These are phyloP conservation scores for Colletotrichum godetiae DNA, from an alignment of 2,329 filamentous ascomycete species.

Conservation along the genomic window DNA sequence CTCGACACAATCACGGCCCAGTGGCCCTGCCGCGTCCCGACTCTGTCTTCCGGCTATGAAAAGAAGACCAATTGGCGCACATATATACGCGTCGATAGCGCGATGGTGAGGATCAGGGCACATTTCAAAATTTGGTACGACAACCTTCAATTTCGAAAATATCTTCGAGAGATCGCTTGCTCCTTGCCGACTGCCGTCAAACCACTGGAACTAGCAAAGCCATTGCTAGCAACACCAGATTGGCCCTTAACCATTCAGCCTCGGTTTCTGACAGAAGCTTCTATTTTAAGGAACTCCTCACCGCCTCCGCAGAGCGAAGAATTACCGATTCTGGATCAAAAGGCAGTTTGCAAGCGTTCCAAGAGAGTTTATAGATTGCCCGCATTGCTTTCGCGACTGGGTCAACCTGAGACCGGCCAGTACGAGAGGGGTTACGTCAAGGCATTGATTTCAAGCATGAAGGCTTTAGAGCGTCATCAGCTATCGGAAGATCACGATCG, in stretches of 20 bases:
- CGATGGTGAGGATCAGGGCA: neutral
- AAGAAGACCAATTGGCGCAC: neutral
- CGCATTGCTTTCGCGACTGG: neutral
- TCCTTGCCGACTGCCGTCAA: neutral
- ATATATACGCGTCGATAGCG: neutral
- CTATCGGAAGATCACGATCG: neutral
- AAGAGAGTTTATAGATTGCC: neutral
- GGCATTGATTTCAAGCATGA: neutral
- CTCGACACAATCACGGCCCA: neutral
- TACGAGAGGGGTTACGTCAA: neutral
- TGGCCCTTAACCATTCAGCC: neutral
- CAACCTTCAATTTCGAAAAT: slow-evolving; percentile 41
- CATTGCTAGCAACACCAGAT: neutral
- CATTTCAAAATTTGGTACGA: slow-evolving; percentile 38
- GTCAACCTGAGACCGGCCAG: too few species aligned
- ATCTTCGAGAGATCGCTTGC: slow-evolving; percentile 33
- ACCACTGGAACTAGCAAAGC: neutral
- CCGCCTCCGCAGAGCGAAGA: neutral
- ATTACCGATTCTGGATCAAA: neutral
- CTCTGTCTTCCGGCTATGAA: neutral
- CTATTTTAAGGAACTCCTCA: neutral
- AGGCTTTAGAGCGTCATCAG: neutral
- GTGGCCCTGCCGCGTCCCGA: neutral
- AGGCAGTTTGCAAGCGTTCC: neutral
- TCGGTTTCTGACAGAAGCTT: neutral